Percentiles rank a stretch among this genome's conserved stretches.
These are phyloP conservation scores for Borealophlyctis nickersoniae DNA, from an alignment of 192 early-diverging fungal genomes.

Conservation along the genomic window DNA sequence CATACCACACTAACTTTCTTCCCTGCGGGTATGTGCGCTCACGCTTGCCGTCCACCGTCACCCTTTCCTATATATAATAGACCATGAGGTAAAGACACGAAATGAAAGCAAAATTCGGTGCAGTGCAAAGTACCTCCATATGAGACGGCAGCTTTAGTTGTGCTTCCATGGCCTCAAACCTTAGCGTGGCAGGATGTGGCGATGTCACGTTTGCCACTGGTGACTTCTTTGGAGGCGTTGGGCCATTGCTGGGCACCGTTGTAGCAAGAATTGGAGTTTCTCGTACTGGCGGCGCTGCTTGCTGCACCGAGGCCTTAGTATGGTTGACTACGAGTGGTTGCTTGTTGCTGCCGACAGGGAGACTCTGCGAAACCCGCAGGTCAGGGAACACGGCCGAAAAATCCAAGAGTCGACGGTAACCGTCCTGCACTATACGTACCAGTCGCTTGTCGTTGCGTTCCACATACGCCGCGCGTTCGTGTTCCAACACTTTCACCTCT, in stretches of 20 bases:
- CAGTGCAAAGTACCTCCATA: conserved; percentile 8
- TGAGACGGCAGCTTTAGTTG: conserved; percentile 1
- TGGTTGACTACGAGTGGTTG: background rate
- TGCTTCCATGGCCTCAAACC: conserved; percentile 12
- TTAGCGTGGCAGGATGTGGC: background rate
- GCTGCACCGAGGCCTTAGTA: background rate
- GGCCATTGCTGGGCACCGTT: background rate
- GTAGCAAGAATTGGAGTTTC: background rate
- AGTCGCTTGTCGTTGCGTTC: conserved; percentile 1
- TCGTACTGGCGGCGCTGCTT: background rate
- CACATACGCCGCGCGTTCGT: conserved; percentile 27
- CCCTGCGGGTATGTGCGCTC: conserved; percentile 17
- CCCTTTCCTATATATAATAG: conserved; percentile 7
- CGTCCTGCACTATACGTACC: too few relatives aligned
- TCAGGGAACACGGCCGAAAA: background rate
- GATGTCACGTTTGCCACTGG: too few relatives aligned
- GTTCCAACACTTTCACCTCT: conserved; percentile 38
- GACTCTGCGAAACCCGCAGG: background rate
- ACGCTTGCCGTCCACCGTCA: conserved; percentile 19
- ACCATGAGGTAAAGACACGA: background rate
- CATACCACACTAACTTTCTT: conserved; percentile 11
- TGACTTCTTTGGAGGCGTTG: background rate
- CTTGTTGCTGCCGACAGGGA: background rate
- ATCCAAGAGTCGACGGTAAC: too few relatives aligned
- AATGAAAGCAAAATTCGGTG: background rate